Evolutionary conservation across 2,329 filamentous ascomycete genomes (phyloP), one percentile per base, ranked within the genome.

Genomic region (Fusarium sp.): DNA sequence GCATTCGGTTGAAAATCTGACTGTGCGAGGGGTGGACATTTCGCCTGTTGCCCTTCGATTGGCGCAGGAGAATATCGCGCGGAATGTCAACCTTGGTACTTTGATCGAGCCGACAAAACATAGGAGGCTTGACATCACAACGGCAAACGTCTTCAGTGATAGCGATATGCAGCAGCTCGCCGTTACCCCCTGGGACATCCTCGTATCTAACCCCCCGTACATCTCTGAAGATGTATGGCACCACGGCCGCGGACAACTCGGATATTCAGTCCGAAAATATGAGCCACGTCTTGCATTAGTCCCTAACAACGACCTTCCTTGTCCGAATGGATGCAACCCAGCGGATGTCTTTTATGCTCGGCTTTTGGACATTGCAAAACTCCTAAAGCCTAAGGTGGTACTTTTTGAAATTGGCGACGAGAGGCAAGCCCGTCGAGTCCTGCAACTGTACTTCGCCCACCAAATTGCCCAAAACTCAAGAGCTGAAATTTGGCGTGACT

Each of bases 141-240:
- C 78, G 18, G 84, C 81, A 2, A 80, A 88, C 59, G 76, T 89
- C 15, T 87, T 88, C 63, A 73, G 75, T 9, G 77, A 83, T 17
- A 73, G 70, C 33, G 79, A 78, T 62, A 76, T 83, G 51, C 41
- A 63, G 5, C 31, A 57, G 3, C 59, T 80, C 4, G 42, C 74
- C 2, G 40, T 42, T 11, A 50, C 45, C 17, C 68, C 36, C 5
- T 85, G 76, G 73, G 89, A 96, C 64, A 80, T 98, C 6, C 79
- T 99, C 3, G 86, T 96, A 35, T 91, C 91, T 3, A 99, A 99
- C 74, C 96, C 96, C 17, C 96, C 96, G 1, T 98, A 98, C 76
- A 90, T 98, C 49, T 96, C 94, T 3, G 80, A 83, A 0, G 69
- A 76, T 37, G 72, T 78, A 11, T 83, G 80, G 80, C 60, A 76